phyloP scores from a whole-genome alignment of 2,329 filamentous ascomycete genomes.

The Fusarium sacchari region DNA sequence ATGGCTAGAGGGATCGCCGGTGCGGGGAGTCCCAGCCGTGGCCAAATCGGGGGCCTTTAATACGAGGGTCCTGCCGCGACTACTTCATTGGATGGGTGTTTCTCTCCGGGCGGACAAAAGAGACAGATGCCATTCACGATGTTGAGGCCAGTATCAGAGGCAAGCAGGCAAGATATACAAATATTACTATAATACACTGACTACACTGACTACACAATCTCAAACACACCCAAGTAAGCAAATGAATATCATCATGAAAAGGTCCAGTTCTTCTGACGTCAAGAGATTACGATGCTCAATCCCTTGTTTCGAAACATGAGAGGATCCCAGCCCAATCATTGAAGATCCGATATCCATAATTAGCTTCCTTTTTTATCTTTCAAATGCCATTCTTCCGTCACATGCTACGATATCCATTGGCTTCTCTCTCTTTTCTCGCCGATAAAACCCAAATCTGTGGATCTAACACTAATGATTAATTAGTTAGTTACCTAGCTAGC shows the following conservation, averaged over 20 bases:
- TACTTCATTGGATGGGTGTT: slow-evolving; percentile 27
- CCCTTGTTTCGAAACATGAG: slow-evolving; percentile 27
- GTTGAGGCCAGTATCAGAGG: neutral
- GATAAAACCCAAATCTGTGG: slow-evolving; percentile 41
- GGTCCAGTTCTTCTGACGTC: slow-evolving; percentile 26
- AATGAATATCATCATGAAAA: slow-evolving; percentile 28
- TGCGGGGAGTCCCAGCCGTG: slow-evolving; percentile 36
- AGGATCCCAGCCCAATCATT: slow-evolving; percentile 14
- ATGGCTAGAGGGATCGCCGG: slow-evolving; percentile 31
- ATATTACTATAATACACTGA: neutral
- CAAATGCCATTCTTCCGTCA: slow-evolving; percentile 27
- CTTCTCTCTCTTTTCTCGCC: slow-evolving; percentile 2
- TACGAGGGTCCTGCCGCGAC: slow-evolving; percentile 31
- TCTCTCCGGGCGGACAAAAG: neutral
- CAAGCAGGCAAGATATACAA: neutral
- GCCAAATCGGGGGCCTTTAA: slow-evolving; percentile 27
- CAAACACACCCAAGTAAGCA: neutral
- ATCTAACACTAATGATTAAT: slow-evolving; percentile 10
- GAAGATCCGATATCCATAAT: slow-evolving; percentile 21
- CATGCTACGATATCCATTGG: slow-evolving; percentile 22
- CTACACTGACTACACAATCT: neutral
- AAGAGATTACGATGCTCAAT: slow-evolving; percentile 33
- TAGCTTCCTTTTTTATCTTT: neutral
- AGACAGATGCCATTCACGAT: slow-evolving; percentile 2
- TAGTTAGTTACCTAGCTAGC: neutral